Evolutionary conservation across 805 yeast species (phyloP).

Genomic region (Saccharomycopsis babjevae): DNA sequence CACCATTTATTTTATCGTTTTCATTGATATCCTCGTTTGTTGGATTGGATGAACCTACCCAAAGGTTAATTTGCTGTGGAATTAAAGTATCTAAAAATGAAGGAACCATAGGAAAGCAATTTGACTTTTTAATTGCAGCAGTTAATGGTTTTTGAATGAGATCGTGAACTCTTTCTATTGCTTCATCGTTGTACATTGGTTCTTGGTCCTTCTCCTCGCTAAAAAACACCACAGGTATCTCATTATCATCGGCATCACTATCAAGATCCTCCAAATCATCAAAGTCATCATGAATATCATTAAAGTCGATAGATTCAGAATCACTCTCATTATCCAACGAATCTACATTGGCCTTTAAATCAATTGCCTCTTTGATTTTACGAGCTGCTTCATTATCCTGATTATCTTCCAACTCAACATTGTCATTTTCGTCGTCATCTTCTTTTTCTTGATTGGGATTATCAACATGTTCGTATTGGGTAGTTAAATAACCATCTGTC

Average conservation of each 20-base stretch:
- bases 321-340: constrained; percentile 15
- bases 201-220: constrained; percentile 20
- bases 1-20: constrained; percentile 25
- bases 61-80: constrained; percentile 65
- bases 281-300: constrained; percentile 40
- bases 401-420: constrained; percentile 18
- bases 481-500: constrained; percentile 48
- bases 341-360: constrained; percentile 12
- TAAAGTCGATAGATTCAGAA: constrained; percentile 33
- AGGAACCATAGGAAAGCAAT: constrained; percentile 34
- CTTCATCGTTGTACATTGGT: constrained; percentile 27
- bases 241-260: constrained; percentile 20
- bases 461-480: constrained; percentile 43
- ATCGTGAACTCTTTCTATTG: constrained; percentile 35
- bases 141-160: constrained; percentile 56
- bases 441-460: constrained; percentile 22
- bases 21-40: constrained; percentile 15
- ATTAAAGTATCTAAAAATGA: constrained; percentile 32
- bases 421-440: constrained; percentile 19
- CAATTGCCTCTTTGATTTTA: constrained; percentile 6
- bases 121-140: constrained; percentile 24
- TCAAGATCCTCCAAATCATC: constrained; percentile 30
- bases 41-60: constrained; percentile 46
- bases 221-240: constrained; percentile 16
- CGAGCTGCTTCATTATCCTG: constrained; percentile 18